Percentiles rank a stretch among this genome's conserved stretches.
phyloP scores from a whole-genome alignment of 805 yeast species.

The Saturnispora hagleri region DNA sequence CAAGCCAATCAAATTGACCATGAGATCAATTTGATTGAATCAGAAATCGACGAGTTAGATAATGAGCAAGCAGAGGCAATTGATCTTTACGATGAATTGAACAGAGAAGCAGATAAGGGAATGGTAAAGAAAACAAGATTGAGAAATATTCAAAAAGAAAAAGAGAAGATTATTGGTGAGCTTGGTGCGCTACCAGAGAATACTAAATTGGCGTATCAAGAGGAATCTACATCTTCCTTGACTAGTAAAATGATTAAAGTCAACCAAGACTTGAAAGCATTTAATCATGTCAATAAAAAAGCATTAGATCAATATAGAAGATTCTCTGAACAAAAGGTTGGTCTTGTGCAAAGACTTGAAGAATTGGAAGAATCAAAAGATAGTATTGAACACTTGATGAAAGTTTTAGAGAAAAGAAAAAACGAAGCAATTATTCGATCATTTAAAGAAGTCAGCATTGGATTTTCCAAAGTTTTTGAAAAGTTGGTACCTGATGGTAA shows the following conservation, averaged over 20 bases:
- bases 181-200: slow-evolving; percentile 88
- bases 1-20: slow-evolving; percentile 15
- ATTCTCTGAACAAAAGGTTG: slow-evolving; percentile 65
- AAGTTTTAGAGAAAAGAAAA: slow-evolving; percentile 64
- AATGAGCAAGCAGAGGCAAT: slow-evolving; percentile 47
- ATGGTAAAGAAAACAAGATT: slow-evolving; percentile 55
- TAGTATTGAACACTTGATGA: slow-evolving; percentile 66
- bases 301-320: slow-evolving; percentile 77
- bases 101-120: slow-evolving; percentile 55
- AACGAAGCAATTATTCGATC: slow-evolving; percentile 74
- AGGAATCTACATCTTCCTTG: slow-evolving; percentile 39
- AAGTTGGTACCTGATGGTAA: slow-evolving; percentile 75
- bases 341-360: slow-evolving; percentile 50
- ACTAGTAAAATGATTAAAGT: slow-evolving; percentile 43
- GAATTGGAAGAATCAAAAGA: slow-evolving; percentile 63
- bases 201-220: slow-evolving; percentile 47
- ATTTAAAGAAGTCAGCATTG: slow-evolving; percentile 63
- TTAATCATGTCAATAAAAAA: slow-evolving; percentile 75
- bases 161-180: slow-evolving; percentile 65
- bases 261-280: slow-evolving; percentile 49
- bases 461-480: slow-evolving; percentile 68
- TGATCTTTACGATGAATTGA: slow-evolving; percentile 48
- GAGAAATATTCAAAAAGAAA: slow-evolving; percentile 55
- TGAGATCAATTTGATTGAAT: slow-evolving; percentile 28
- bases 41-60: slow-evolving; percentile 41